Conservation (phyloP, 345 rosid genomes). For the Linum usitatissimum region DNA sequence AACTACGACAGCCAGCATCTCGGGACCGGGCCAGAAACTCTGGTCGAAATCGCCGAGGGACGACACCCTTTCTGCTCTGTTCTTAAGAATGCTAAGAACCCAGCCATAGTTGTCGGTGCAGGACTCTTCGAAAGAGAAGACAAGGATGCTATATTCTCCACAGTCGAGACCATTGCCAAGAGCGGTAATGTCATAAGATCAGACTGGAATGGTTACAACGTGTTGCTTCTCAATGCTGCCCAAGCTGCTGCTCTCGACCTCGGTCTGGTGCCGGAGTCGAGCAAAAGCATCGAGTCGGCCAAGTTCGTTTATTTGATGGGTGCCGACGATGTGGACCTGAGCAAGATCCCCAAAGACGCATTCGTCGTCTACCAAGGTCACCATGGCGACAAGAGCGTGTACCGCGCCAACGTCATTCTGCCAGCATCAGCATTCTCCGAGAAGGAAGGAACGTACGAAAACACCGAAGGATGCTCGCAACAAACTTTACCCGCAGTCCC, state of each 20-base stretch:
- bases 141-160: slow-evolving; percentile 64
- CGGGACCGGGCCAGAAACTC: slow-evolving; percentile 80
- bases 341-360: slow-evolving; percentile 75
- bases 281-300: slow-evolving; percentile 55
- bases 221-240: slow-evolving; percentile 77
- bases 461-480: slow-evolving; percentile 84
- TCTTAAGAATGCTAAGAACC: slow-evolving; percentile 70
- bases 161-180: slow-evolving; percentile 62
- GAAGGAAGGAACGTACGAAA: slow-evolving; percentile 90
- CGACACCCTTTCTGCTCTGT: slow-evolving; percentile 59
- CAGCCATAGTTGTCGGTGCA: slow-evolving; percentile 82
- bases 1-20: slow-evolving; percentile 80
- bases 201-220: slow-evolving; percentile 94
- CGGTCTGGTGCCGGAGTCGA: slow-evolving; percentile 77
- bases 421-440: slow-evolving; percentile 89
- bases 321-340: slow-evolving; percentile 78
- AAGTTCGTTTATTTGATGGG: slow-evolving; percentile 94
- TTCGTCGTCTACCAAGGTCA: slow-evolving; percentile 95
- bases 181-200: slow-evolving; percentile 62
- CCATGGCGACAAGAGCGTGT: slow-evolving; percentile 80
- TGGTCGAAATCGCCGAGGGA: slow-evolving; percentile 67
- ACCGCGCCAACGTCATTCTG: slow-evolving; percentile 84
- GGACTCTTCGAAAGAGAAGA: slow-evolving; percentile 78
- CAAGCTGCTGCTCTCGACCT: slow-evolving; percentile 99
- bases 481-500: slow-evolving; percentile 97